phyloP scores from a whole-genome alignment of 2,329 filamentous ascomycete genomes.

The Elsinoe arachidis region DNA sequence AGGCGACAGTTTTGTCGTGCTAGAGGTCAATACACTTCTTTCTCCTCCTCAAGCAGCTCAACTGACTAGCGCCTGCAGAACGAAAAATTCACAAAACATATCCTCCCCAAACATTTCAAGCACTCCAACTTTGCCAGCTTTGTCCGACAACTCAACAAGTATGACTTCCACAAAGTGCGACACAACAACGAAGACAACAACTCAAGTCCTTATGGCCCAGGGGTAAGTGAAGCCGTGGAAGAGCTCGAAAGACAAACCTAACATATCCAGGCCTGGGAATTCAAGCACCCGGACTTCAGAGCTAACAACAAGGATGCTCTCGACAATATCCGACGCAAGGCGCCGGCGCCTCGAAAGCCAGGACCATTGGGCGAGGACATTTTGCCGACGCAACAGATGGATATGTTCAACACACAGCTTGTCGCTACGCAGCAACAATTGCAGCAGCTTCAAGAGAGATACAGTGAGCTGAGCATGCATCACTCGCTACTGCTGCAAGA shows the following conservation, averaged over 20 bases:
- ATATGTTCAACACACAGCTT: constrained; percentile 78
- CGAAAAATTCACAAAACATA: constrained; percentile 95
- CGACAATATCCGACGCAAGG: constrained; percentile 93
- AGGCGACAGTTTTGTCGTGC: constrained; percentile 90
- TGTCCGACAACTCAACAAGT: constrained; percentile 91
- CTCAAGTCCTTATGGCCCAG: constrained; percentile 70
- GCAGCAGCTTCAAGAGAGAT: constrained; percentile 75
- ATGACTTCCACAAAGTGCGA: constrained; percentile 96
- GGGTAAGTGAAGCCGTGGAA: constrained; percentile 44
- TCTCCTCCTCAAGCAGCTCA: not conserved
- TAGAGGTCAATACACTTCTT: constrained; percentile 61
- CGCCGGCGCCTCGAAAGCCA: constrained; percentile 77
- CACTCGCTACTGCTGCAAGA: constrained; percentile 58
- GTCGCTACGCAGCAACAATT: constrained; percentile 88
- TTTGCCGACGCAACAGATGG: constrained; percentile 76
- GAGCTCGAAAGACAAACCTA: constrained; percentile 23
- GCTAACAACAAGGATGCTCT: constrained; percentile 92
- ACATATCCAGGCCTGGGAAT: constrained; percentile 74
- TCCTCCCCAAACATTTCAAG: constrained; percentile 97
- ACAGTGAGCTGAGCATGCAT: constrained; percentile 64
- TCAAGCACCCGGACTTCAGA: constrained; percentile 94
- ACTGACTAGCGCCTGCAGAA: constrained; percentile 49
- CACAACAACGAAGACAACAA: constrained; percentile 81
- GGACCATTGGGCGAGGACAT: constrained; percentile 59
- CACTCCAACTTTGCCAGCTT: constrained; percentile 98